phyloP scores from a whole-genome alignment of 2,329 filamentous ascomycete species.

The Cryphonectria parasitica region DNA sequence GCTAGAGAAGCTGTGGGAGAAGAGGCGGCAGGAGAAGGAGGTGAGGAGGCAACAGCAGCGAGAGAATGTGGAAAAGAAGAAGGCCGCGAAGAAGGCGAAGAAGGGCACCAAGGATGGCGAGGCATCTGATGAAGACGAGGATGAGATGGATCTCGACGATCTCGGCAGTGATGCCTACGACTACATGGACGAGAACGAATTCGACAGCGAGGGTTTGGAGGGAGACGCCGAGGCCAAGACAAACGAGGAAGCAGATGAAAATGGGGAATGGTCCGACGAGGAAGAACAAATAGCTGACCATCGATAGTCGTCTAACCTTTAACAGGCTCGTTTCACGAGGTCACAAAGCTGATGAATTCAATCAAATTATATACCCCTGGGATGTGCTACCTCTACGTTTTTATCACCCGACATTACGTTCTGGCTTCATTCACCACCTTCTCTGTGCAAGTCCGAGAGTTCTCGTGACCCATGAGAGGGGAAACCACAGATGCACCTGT shows the following conservation, averaged over 20 bases:
- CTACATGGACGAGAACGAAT: conserved; percentile 49
- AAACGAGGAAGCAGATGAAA: conserved; percentile 54
- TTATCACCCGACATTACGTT: not conserved
- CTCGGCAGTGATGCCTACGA: conserved; percentile 43
- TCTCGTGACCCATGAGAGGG: not conserved
- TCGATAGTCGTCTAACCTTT: conserved; percentile 5
- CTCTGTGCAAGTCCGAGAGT: not conserved
- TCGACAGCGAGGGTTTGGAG: conserved; percentile 55
- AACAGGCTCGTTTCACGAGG: not conserved
- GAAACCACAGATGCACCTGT: not conserved
- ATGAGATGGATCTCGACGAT: conserved; percentile 42
- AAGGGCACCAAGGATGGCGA: conserved; percentile 45
- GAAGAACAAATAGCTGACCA: conserved; percentile 43
- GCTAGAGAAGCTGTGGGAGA: conserved; percentile 82
- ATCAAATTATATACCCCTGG: conserved; percentile 14
- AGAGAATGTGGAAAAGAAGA: conserved; percentile 89
- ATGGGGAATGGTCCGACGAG: conserved; percentile 58
- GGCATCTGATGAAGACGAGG: conserved; percentile 41
- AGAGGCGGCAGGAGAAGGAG: conserved; percentile 79
- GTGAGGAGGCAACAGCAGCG: conserved; percentile 79
- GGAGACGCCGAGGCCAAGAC: conserved; percentile 55
- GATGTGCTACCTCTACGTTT: not conserved
- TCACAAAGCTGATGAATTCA: not conserved
- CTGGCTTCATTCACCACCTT: not conserved
- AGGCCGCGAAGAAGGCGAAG: conserved; percentile 47